Evolutionary conservation across 805 yeast species (phyloP).

Genomic region (Teunomyces lycoperdinae): DNA sequence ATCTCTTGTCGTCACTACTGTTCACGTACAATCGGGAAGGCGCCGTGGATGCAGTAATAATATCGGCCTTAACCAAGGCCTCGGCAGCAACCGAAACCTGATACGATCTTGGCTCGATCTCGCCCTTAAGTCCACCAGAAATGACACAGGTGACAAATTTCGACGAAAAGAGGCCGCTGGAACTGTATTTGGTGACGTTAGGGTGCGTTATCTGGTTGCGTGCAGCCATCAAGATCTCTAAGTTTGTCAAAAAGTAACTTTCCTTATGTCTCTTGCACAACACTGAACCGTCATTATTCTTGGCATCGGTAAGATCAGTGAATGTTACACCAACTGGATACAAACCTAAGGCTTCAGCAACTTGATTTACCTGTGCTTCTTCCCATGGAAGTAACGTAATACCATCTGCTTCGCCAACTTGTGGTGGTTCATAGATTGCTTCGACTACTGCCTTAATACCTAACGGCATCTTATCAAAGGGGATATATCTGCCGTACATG

Average conservation of each 20-base stretch:
- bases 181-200: conserved; percentile 61
- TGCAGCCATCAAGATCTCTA: conserved; percentile 84
- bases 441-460: conserved; percentile 94
- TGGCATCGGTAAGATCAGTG: conserved; percentile 87
- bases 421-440: conserved; percentile 92
- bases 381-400: conserved; percentile 58
- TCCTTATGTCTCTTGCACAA: conserved; percentile 90
- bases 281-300: conserved; percentile 83
- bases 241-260: conserved; percentile 84
- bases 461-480: conserved; percentile 79
- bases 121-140: conserved; percentile 84
- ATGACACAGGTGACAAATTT: conserved; percentile 92
- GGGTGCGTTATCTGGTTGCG: conserved; percentile 66
- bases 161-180: conserved; percentile 68
- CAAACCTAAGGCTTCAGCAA: conserved; percentile 62
- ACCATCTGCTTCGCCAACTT: conserved; percentile 83
- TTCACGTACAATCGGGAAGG: conserved; percentile 84
- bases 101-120: conserved; percentile 86
- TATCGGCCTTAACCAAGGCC: conserved; percentile 80
- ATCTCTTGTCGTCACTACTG: conserved; percentile 66
- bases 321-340: conserved; percentile 78
- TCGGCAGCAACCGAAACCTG: conserved; percentile 89
- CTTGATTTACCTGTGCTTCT: conserved; percentile 47
- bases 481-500: conserved; percentile 77
- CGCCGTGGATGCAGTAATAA: conserved; percentile 83